Evolutionary conservation across 2,329 filamentous ascomycete genomes (phyloP).

Genomic region (Capronia americana): DNA sequence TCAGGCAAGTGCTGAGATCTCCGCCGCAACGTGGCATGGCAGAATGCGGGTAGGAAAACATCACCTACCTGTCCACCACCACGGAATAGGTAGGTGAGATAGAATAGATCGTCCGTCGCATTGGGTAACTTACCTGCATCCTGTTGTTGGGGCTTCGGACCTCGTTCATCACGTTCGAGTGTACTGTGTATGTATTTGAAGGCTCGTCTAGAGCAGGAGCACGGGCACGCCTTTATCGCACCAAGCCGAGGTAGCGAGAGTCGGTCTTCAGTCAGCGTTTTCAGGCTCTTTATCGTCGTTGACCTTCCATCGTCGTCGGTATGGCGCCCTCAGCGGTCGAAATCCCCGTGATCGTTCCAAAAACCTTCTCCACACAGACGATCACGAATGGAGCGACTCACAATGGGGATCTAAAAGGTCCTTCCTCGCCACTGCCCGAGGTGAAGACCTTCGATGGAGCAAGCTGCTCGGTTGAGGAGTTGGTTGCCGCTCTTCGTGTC

Average conservation of each 20-base stretch:
- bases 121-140: not conserved
- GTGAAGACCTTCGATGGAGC: slow-evolving; percentile 25
- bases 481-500: slow-evolving; percentile 27
- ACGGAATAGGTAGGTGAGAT: slow-evolving; percentile 16
- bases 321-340: slow-evolving; percentile 27
- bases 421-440: slow-evolving; percentile 26
- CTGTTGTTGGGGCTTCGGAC: not conserved
- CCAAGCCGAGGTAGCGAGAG: no score
- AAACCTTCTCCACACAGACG: slow-evolving; percentile 15
- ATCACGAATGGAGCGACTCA: not conserved
- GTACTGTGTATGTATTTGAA: not conserved
- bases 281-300: not conserved
- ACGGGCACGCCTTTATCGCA: not conserved
- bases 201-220: not conserved
- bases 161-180: not conserved
- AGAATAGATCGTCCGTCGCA: not conserved
- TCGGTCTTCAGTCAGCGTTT: not conserved
- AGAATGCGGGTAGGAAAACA: not conserved
- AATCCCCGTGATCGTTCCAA: slow-evolving; percentile 17
- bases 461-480: slow-evolving; percentile 23
- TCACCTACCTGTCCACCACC: not conserved
- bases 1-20: not conserved
- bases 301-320: not conserved
- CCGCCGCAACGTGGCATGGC: not conserved
- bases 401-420: slow-evolving; percentile 21